These are phyloP conservation scores for Tolypocladium ovalisporum DNA, from an alignment of 2,329 filamentous ascomycete genomes.

Conservation along the genomic window DNA sequence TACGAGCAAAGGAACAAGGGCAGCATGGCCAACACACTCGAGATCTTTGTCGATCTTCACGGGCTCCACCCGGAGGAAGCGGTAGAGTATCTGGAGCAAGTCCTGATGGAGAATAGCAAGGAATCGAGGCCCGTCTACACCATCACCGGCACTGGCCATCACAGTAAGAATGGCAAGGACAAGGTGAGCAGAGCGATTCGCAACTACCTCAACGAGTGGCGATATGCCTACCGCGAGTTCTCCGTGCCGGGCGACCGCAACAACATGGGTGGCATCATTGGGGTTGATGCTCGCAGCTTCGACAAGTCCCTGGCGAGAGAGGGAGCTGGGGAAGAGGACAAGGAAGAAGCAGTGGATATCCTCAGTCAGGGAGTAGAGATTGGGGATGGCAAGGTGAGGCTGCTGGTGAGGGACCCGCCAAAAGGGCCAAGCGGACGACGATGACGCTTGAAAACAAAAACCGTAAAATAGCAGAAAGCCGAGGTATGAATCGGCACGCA, in stretches of 20 bases:
- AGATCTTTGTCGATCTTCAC: constrained; percentile 92
- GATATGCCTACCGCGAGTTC: constrained; percentile 92
- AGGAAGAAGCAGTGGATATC: constrained; percentile 42
- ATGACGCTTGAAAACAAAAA: constrained; percentile 21
- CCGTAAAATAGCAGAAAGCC: constrained; percentile 13
- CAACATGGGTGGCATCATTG: constrained; percentile 66
- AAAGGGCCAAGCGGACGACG: constrained; percentile 42
- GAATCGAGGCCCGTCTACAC: constrained; percentile 75
- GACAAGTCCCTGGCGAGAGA: constrained; percentile 49
- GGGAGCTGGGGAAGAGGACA: constrained; percentile 25
- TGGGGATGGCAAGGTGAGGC: constrained; percentile 54
- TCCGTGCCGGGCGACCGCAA: constrained; percentile 87
- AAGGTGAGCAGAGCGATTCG: constrained; percentile 94
- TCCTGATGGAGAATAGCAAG: constrained; percentile 70
- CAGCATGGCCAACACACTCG: constrained; percentile 40
- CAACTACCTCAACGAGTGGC: constrained; percentile 86
- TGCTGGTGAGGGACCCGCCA: constrained; percentile 50
- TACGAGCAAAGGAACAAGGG: constrained; percentile 90
- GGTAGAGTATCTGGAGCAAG: constrained; percentile 82
- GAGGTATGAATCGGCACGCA: not conserved
- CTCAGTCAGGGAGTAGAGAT: constrained; percentile 57
- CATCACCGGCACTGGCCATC: constrained; percentile 92
- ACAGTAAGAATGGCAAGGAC: constrained; percentile 97
- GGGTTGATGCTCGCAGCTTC: constrained; percentile 57
- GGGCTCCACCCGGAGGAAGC: constrained; percentile 98